Conservation (phyloP, 352 stramenopile species). For the Halophytophthora polymorphica region DNA sequence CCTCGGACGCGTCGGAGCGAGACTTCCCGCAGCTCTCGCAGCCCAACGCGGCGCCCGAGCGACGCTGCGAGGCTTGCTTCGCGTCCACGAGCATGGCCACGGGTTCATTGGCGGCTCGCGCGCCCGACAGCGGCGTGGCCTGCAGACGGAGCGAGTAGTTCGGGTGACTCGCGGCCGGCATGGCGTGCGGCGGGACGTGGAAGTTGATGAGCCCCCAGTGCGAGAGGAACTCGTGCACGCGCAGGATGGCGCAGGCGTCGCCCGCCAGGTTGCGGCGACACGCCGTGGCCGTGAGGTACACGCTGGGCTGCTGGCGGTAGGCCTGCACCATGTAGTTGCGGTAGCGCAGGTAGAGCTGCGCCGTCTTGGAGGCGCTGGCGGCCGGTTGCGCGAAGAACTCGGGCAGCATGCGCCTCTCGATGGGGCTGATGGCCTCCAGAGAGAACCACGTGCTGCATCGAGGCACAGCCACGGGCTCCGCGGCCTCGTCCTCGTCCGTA, state of each 20-base stretch:
- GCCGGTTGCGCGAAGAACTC: slow-evolving; percentile 63
- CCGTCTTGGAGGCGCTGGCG: slow-evolving; percentile 43
- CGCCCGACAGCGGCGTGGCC: slow-evolving; percentile 2
- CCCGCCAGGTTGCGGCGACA: slow-evolving; percentile 78
- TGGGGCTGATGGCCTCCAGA: slow-evolving; percentile 70
- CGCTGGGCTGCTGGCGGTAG: slow-evolving; percentile 72
- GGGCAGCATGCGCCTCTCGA: slow-evolving; percentile 81
- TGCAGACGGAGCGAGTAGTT: slow-evolving; percentile 55
- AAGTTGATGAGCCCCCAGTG: slow-evolving; percentile 89
- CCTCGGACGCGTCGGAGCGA: slow-evolving; percentile 24
- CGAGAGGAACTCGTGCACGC: slow-evolving; percentile 83
- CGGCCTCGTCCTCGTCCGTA: slow-evolving; percentile 19
- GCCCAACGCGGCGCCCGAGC: slow-evolving; percentile 4
- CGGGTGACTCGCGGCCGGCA: slow-evolving; percentile 47
- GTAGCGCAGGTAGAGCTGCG: slow-evolving; percentile 80
- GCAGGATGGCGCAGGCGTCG: slow-evolving; percentile 78
- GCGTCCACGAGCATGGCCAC: slow-evolving; percentile 35
- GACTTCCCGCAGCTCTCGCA: slow-evolving; percentile 52
- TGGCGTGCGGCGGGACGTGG: slow-evolving; percentile 69
- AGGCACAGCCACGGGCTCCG: slow-evolving; percentile 50
- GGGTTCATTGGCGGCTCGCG: neutral
- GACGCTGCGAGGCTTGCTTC: slow-evolving; percentile 22
- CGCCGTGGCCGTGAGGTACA: slow-evolving; percentile 81
- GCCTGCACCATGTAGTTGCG: slow-evolving; percentile 86
- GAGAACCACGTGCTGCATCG: slow-evolving; percentile 78